phyloP scores from a whole-genome alignment of 148 eudicot species.

The Hydrangea macrophylla region DNA sequence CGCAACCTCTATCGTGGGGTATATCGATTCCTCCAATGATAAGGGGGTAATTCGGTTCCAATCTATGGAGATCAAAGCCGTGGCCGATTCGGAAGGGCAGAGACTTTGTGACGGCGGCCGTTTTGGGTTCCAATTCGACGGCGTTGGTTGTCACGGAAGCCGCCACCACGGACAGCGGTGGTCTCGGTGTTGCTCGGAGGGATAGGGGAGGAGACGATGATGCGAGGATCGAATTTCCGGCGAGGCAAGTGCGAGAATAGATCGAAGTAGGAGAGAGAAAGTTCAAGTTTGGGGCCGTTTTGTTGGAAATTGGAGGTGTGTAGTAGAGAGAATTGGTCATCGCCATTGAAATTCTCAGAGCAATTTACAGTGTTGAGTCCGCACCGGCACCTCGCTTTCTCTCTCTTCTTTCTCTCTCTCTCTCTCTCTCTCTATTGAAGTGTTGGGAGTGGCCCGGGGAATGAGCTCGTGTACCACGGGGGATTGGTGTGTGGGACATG shows the following conservation, averaged over 20 bases:
- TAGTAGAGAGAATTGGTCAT: slow-evolving; percentile 19
- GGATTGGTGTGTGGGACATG: background rate
- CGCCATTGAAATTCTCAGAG: slow-evolving; percentile 2
- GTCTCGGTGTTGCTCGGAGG: background rate
- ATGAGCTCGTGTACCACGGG: no score
- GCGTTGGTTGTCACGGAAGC: slow-evolving; percentile 39
- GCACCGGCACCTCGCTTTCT: no score
- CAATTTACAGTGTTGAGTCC: no score
- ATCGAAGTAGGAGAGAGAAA: slow-evolving; percentile 11
- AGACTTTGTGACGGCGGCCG: slow-evolving; percentile 28
- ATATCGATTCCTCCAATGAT: slow-evolving; percentile 83
- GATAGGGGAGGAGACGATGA: background rate
- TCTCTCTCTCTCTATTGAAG: no score
- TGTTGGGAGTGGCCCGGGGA: no score
- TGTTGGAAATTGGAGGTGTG: background rate
- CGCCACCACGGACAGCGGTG: slow-evolving; percentile 17
- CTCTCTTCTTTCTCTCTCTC: no score
- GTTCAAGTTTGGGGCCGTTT: background rate
- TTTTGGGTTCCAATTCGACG: slow-evolving; percentile 34
- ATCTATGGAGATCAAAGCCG: slow-evolving; percentile 85
- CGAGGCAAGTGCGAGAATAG: slow-evolving; percentile 10
- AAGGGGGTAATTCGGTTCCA: slow-evolving; percentile 91
- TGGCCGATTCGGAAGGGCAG: slow-evolving; percentile 90
- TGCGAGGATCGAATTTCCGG: slow-evolving; percentile 1
- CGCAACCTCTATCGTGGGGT: slow-evolving; percentile 91